These are phyloP conservation scores for Porcisia hertigi DNA, from an alignment of 208 protist genomes.

Conservation along the genomic window DNA sequence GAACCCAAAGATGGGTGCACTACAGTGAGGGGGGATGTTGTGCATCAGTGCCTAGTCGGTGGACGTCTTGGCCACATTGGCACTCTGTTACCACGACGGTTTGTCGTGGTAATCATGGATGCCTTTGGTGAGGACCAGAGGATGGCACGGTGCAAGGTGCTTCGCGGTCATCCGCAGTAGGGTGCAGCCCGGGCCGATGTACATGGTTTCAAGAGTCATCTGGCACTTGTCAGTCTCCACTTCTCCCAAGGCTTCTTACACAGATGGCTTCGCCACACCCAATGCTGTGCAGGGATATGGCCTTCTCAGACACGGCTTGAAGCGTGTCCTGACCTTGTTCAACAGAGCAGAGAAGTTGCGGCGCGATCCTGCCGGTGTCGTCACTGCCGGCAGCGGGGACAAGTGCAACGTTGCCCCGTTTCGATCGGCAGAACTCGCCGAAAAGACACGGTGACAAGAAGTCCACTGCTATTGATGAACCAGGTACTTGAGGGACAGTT, in stretches of 20 bases:
- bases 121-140: slow-evolving; percentile 45
- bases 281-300: slow-evolving; percentile 42
- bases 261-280: slow-evolving; percentile 58
- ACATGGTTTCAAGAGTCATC: slow-evolving; percentile 50
- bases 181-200: slow-evolving; percentile 52
- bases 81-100: slow-evolving; percentile 22
- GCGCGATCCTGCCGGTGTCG: slow-evolving; percentile 55
- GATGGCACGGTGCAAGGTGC: slow-evolving; percentile 36
- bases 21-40: slow-evolving; percentile 17
- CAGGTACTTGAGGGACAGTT: slow-evolving; percentile 31
- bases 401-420: slow-evolving; percentile 37
- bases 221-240: slow-evolving; percentile 24
- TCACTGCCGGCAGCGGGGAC: slow-evolving; percentile 67
- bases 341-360: slow-evolving; percentile 41
- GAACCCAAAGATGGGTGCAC: slow-evolving; percentile 37
- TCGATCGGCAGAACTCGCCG: slow-evolving; percentile 31
- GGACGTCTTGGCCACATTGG: slow-evolving; percentile 7
- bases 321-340: slow-evolving; percentile 18
- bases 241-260: slow-evolving; percentile 31
- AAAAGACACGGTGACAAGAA: slow-evolving; percentile 41
- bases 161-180: slow-evolving; percentile 34
- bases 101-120: slow-evolving; percentile 44
- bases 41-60: slow-evolving; percentile 14
- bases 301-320: slow-evolving; percentile 59
- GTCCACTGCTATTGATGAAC: slow-evolving; percentile 34